Base-by-base conservation (phyloP, 169 alveolate genomes). In the Babesia bovis region DNA sequence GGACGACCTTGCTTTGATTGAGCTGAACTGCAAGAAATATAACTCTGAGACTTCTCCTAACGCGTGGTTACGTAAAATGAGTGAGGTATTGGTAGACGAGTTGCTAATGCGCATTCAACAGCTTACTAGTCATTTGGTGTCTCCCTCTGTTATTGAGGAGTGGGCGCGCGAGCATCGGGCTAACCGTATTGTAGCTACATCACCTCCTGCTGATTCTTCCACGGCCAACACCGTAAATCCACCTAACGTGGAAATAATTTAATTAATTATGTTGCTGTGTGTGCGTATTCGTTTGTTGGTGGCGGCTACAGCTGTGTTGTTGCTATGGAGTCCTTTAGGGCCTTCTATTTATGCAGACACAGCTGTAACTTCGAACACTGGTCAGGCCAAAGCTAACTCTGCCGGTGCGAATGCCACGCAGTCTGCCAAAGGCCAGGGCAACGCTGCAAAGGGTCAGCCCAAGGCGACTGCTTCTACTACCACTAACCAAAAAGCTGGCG, bases 11-110 rank as follows among this genome's bases (percentile, higher is more conserved):
- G 72, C 61, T 45, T 85, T 90, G 42, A 68, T 91, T 15, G 95
- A 85, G 42, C 71, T 71, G 33, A 91, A 91, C 84, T 91, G 95
- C 85, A 82, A 85, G 60, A 65, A 67, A 52, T 91, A 82, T 53
- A 91, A 91, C 71, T 92, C 95, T 7, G 88, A 73, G 55, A 82
- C 77, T 17, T 88, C 87, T 23, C 90, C 91, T 41, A 87, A 79
- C 44, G 90, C 89, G 12, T 85, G 91, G 79, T 82, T 87, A 36
- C 82, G 87, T 13, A 76, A 73, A 30, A 83, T 68, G 79, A 84
- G 87, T 40, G 92, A 78, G 65, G 26, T 28, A 25, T 78, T 78
- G 17, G 87, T 78, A 10, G 87, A 86, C 53, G 91, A 82, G 65
- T 59, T 72, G 30, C 40, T 84, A 40, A 15, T 58, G 57, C 77